Base-by-base conservation (phyloP, 306 rosid species). In the Vigna angularis region DNA sequence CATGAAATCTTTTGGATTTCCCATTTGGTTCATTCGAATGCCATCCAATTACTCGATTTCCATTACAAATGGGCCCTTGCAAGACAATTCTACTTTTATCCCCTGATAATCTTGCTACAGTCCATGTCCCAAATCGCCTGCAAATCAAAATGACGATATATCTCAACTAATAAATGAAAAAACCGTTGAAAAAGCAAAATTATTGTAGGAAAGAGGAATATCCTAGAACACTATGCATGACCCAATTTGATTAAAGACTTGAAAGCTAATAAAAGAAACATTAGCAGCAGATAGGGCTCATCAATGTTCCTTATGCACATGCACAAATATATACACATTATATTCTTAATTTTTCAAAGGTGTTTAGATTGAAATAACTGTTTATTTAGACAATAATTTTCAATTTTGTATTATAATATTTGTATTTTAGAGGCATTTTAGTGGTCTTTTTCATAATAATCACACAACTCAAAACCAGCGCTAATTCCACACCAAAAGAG, bases 81-180 rank as follows among this genome's bases (percentile, higher is more conserved):
- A 91, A 73, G 28, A 84, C 36, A 36, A 86, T 57, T 77, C 77
- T 82, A 67, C 80, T 71, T 45, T 47, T 83, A 50, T 89, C 83
- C 28, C 77, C 81, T 1, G 79, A 18, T 34, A 79, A 80, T 87
- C 78, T 89, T 72, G 92, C 95, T 59, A 95, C 93, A 17, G 79
- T 66, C 98, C 98, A 95, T 6, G 91, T 87, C 51, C 97, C 98
- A 83, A 94, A 92, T 71, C 97, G 90, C 85, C 98, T 95, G 85
- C 66, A 82, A 78, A 55, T 65, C 68, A 68, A 77, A 53, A 84
- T 10, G 67, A 57, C 17, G 51, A 80, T 64, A 50, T 20, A 18
- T 72, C 40, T 55, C 77, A 79, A 78, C 57, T 64, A 42, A 6
- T 16, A 52, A 73, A 74, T 44, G 59, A 72, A 51, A 73, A 57